Evolutionary conservation across 495 filamentous ascomycete genomes (phyloP).

Genomic region (Aspergillus baeticus): DNA sequence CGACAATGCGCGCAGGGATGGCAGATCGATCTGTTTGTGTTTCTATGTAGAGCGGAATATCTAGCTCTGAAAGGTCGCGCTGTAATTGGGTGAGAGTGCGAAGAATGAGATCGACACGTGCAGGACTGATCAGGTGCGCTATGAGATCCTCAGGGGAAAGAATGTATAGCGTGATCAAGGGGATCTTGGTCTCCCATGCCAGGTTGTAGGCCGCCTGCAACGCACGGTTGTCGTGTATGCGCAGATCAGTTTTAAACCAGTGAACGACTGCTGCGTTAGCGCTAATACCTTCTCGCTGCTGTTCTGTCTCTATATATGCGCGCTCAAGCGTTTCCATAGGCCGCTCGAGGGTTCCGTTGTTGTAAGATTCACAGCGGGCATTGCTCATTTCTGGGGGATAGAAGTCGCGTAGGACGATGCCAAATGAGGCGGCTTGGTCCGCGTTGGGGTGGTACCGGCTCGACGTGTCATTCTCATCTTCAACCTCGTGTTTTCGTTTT

Average conservation of each 20-base stretch:
- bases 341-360: slow-evolving; percentile 58
- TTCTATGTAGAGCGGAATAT: slow-evolving; percentile 80
- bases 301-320: slow-evolving; percentile 52
- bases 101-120: slow-evolving; percentile 77
- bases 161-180: slow-evolving; percentile 74
- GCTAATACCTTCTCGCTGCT: slow-evolving; percentile 40
- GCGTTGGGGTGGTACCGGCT: slow-evolving; percentile 36
- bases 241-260: slow-evolving; percentile 88
- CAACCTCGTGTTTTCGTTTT: neutral
- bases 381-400: slow-evolving; percentile 87
- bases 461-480: slow-evolving; percentile 13
- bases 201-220: slow-evolving; percentile 65
- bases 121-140: slow-evolving; percentile 72
- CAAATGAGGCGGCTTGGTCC: slow-evolving; percentile 58
- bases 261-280: slow-evolving; percentile 71
- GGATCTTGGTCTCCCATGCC: slow-evolving; percentile 61
- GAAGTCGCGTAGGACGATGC: slow-evolving; percentile 73
- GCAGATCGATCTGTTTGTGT: slow-evolving; percentile 63
- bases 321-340: slow-evolving; percentile 64
- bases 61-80: slow-evolving; percentile 61
- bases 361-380: slow-evolving; percentile 70
- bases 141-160: slow-evolving; percentile 84
- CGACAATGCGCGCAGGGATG: slow-evolving; percentile 63
- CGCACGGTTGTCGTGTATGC: slow-evolving; percentile 71
- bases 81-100: slow-evolving; percentile 65